Evolutionary conservation across 1,284 basidiomycete genomes (phyloP).

Genomic region (Cryptococcus sp.): DNA sequence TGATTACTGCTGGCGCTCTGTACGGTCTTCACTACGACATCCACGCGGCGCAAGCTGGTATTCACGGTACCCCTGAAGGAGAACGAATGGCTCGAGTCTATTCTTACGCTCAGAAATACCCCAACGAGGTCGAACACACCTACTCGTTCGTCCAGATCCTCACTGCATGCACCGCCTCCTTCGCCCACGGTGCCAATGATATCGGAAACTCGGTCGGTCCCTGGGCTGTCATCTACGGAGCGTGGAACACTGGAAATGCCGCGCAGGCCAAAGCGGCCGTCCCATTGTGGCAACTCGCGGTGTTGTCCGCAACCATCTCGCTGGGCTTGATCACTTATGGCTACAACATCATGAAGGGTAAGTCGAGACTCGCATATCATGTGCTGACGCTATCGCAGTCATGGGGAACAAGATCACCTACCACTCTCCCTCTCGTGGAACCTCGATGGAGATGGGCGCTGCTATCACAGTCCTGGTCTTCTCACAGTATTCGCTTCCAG

Average conservation of each 20-base stretch:
- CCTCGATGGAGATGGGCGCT: conserved; percentile 57
- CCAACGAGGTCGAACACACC: conserved; percentile 56
- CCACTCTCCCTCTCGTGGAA: conserved; percentile 55
- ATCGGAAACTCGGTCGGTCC: conserved; percentile 55
- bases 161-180: conserved; percentile 57
- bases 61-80: conserved; percentile 48
- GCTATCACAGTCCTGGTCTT: conserved; percentile 55
- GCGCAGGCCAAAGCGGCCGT: conserved; percentile 47
- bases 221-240: conserved; percentile 52
- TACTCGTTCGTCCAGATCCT: conserved; percentile 57
- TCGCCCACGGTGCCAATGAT: conserved; percentile 55
- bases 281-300: conserved; percentile 55
- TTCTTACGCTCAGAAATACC: conserved; percentile 51
- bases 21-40: conserved; percentile 50
- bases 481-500: conserved; percentile 53
- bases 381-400: conserved; percentile 39
- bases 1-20: conserved; percentile 26
- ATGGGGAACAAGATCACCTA: conserved; percentile 57
- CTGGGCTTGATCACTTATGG: conserved; percentile 56
- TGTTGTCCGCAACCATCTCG: conserved; percentile 50
- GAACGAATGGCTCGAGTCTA: conserved; percentile 51
- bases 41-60: conserved; percentile 50
- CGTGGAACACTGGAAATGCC: conserved; percentile 49
- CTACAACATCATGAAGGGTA: conserved; percentile 48
- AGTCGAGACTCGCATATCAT: neutral